Conservation (phyloP, 345 rosid species). For the Iberis pinnata region DNA sequence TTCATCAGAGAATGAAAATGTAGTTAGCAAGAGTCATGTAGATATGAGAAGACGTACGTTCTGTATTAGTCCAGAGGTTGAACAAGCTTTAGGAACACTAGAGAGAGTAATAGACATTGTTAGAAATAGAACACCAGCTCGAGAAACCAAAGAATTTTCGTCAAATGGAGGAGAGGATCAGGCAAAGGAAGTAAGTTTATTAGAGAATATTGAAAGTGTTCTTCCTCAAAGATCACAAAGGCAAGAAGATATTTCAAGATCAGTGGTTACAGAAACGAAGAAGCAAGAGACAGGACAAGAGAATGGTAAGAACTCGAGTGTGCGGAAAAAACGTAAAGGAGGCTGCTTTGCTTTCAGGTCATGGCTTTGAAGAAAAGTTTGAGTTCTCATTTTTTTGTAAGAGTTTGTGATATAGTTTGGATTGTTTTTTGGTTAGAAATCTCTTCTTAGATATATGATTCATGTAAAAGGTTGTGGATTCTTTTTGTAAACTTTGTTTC, state of each 20-base stretch:
- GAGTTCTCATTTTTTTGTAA: not conserved
- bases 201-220: slow-evolving; percentile 9
- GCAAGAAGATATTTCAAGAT: not conserved
- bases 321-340: slow-evolving; percentile 9
- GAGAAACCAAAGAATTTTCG: slow-evolving; percentile 26
- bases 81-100: slow-evolving; percentile 65
- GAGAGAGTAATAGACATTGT: slow-evolving; percentile 60
- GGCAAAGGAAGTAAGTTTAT: slow-evolving; percentile 5
- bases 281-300: slow-evolving; percentile 1
- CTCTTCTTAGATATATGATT: too few relatives aligned
- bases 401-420: too few relatives aligned
- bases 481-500: too few relatives aligned
- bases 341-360: slow-evolving; percentile 27
- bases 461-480: not conserved
- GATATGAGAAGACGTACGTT: slow-evolving; percentile 29
- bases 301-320: not conserved
- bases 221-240: slow-evolving; percentile 11
- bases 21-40: slow-evolving; percentile 8
- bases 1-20: slow-evolving; percentile 18
- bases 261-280: slow-evolving; percentile 4
- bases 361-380: slow-evolving; percentile 18
- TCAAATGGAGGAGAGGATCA: slow-evolving; percentile 17
- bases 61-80: slow-evolving; percentile 53
- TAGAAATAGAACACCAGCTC: slow-evolving; percentile 32
- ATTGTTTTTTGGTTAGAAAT: not conserved